Evolutionary conservation across 352 stramenopile species (phyloP).

Genomic region (Aphanomyces cochlioides): DNA sequence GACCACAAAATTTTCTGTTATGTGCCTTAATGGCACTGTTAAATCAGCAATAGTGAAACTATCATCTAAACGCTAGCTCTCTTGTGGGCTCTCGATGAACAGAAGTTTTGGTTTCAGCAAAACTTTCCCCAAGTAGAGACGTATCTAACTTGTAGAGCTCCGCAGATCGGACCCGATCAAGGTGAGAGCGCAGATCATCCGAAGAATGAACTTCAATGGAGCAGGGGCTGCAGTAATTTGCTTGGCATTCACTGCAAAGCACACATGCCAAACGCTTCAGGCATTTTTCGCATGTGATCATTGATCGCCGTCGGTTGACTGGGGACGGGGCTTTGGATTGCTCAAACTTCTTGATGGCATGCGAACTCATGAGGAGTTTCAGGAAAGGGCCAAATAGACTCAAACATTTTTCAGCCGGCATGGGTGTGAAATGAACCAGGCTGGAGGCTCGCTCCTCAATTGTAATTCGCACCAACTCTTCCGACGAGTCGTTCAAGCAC

Average conservation of each 20-base stretch:
- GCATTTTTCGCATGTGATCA: slow-evolving; percentile 4
- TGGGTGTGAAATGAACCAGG: background rate
- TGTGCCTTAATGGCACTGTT: too few species aligned
- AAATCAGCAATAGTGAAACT: too few species aligned
- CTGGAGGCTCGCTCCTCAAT: slow-evolving; percentile 8
- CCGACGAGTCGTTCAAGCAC: slow-evolving; percentile 1
- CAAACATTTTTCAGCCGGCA: background rate
- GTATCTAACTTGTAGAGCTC: background rate
- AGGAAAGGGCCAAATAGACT: background rate
- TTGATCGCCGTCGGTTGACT: background rate
- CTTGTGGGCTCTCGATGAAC: too few species aligned
- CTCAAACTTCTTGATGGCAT: slow-evolving; percentile 1
- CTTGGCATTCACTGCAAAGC: background rate
- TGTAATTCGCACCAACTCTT: slow-evolving; percentile 2
- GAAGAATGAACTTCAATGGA: background rate
- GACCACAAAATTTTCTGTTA: too few species aligned
- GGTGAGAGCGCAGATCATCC: background rate
- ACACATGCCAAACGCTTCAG: background rate
- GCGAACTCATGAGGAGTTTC: background rate
- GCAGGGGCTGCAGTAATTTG: slow-evolving; percentile 5
- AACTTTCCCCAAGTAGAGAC: background rate
- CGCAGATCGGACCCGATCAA: background rate
- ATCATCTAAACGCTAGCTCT: too few species aligned
- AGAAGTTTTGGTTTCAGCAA: too few species aligned
- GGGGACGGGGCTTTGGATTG: background rate